Conservation (phyloP, 257 asterid species). For the Solanum tarapatanum region DNA sequence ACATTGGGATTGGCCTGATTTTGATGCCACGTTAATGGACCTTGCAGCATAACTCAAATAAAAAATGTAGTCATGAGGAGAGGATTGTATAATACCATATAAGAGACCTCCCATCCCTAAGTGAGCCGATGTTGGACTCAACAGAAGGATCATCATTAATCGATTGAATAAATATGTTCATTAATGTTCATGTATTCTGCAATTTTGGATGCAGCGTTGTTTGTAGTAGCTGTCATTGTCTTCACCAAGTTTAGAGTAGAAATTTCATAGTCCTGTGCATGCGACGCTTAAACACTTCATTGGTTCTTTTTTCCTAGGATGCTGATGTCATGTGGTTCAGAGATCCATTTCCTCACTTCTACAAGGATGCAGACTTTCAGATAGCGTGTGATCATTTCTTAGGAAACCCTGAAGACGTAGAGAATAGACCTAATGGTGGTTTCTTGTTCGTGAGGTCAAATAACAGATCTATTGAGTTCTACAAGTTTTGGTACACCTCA, state of each 20-base stretch:
- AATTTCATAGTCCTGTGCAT: not conserved
- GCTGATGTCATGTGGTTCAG: conserved; percentile 60
- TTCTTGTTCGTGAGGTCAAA: conserved; percentile 33
- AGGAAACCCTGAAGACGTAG: conserved; percentile 11
- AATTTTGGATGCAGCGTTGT: not conserved
- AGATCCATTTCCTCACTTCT: conserved; percentile 39
- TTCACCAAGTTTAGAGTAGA: conserved; percentile 5
- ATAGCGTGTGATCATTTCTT: conserved; percentile 29
- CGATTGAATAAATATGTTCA: not conserved
- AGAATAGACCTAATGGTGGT: conserved; percentile 42
- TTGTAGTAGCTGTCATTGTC: conserved; percentile 36
- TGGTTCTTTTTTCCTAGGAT: conserved; percentile 21
- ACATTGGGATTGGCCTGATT: not conserved
- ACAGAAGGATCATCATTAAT: not conserved
- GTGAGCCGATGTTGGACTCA: not conserved
- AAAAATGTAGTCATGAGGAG: not conserved
- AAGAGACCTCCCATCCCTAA: not conserved
- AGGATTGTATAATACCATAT: not conserved
- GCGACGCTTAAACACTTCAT: not conserved
- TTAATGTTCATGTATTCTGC: not conserved
- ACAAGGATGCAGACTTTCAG: conserved; percentile 32
- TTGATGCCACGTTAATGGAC: not conserved
- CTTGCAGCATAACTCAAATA: not conserved
- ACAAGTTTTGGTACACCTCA: conserved; percentile 42
- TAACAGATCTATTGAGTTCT: conserved; percentile 28